phyloP scores from a whole-genome alignment of 768 basidiomycete genomes.

The Chalciporus chontae region DNA sequence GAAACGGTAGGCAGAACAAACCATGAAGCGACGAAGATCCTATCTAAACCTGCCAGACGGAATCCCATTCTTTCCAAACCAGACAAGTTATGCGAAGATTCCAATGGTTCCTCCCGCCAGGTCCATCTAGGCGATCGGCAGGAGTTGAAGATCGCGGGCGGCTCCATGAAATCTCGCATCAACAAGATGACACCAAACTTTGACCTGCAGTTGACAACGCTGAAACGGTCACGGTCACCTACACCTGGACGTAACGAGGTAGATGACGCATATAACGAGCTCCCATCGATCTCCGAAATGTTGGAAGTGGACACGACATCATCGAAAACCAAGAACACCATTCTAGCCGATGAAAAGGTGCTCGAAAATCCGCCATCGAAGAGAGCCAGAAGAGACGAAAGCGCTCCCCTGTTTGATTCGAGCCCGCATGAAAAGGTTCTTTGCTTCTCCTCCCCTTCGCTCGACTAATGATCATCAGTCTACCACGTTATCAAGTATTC shows the following conservation, averaged over 20 bases:
- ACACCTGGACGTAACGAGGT: constrained; percentile 12
- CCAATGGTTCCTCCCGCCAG: constrained; percentile 36
- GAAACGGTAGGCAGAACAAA: neutral
- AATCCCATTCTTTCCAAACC: constrained; percentile 36
- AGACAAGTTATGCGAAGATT: constrained; percentile 41
- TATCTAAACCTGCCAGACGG: constrained; percentile 21
- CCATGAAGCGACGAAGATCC: constrained; percentile 11
- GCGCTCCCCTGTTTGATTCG: neutral
- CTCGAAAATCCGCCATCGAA: constrained; percentile 16
- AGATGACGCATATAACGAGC: constrained; percentile 34
- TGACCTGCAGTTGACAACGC: constrained; percentile 44
- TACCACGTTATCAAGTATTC: neutral
- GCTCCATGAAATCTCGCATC: constrained; percentile 2
- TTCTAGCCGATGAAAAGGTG: constrained; percentile 37
- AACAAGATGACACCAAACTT: constrained; percentile 40
- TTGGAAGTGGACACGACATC: constrained; percentile 30
- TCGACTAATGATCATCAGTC: constrained; percentile 11
- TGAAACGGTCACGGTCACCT: constrained; percentile 23
- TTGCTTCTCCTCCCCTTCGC: neutral
- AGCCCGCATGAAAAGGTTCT: constrained; percentile 1
- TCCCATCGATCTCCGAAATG: constrained; percentile 31
- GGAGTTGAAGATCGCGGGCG: constrained; percentile 42
- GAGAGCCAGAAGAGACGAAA: constrained; percentile 8
- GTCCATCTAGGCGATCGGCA: constrained; percentile 37
- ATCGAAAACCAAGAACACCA: constrained; percentile 38